These are phyloP conservation scores for Amorphotheca resinae DNA, from an alignment of 495 filamentous ascomycete genomes.

Conservation along the genomic window DNA sequence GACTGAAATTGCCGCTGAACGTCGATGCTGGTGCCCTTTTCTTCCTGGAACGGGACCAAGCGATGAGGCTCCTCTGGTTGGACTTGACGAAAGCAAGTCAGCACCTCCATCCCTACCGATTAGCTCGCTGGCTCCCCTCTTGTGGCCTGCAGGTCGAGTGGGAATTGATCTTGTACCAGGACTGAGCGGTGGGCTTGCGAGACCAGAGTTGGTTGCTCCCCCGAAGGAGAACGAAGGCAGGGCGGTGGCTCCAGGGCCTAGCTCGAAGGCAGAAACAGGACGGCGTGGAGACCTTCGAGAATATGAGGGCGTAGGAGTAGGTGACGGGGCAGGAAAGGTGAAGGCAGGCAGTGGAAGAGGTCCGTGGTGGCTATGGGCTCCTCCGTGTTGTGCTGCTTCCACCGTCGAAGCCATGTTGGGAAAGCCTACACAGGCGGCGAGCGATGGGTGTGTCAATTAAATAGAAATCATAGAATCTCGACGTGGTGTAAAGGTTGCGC, in stretches of 20 bases:
- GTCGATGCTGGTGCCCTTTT: conserved; percentile 11
- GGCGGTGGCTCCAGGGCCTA: conserved; percentile 23
- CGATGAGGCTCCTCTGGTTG: conserved; percentile 38
- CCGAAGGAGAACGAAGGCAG: conserved; percentile 52
- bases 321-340: conserved; percentile 41
- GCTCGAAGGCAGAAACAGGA: conserved; percentile 34
- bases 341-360: conserved; percentile 47
- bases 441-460: not conserved
- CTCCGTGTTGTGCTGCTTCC: conserved; percentile 5
- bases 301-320: conserved; percentile 33
- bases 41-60: not conserved
- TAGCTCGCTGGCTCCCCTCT: conserved; percentile 65
- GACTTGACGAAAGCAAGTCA: conserved; percentile 47
- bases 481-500: not conserved
- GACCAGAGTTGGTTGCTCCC: conserved; percentile 7
- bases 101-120: conserved; percentile 41
- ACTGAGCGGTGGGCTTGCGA: conserved; percentile 27
- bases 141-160: conserved; percentile 45
- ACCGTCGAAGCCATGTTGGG: not conserved
- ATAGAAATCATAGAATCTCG: conserved; percentile 6
- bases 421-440: not conserved
- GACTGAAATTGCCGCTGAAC: conserved; percentile 78
- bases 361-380: conserved; percentile 3
- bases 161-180: conserved; percentile 23
- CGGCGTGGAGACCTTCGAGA: conserved; percentile 33